Base-by-base conservation (phyloP, 129 eudicot genomes). In the Chrysanthemum lavandulifolium region DNA sequence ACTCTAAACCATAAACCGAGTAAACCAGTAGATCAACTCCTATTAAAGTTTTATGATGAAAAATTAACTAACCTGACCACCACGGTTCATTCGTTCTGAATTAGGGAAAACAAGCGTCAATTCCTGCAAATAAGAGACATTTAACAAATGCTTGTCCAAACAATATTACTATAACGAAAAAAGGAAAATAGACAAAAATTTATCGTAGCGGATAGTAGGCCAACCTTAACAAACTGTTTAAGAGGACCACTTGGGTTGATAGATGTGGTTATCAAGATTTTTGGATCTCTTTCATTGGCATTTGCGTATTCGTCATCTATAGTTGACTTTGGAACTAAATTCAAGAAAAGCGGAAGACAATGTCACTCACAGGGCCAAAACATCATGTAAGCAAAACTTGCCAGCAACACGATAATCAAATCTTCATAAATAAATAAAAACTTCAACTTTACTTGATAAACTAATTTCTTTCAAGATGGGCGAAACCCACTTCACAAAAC, bases 241-340 rank as follows among this genome's bases (percentile, higher is more conserved):
- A 94, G 86, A 65, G 99, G 94, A 77, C 90, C 96, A 84, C 99
- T 94, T 59, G 99, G 99, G 73, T 94, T 72, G 48, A 91, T 88
- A 4, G 97, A 90, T 45, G 99, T 94, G 19, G 96, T 94, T 9
- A 94, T 69, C 84, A 94, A 76, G 56, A 94, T 90, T 59, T 94
- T 94, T 61, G 99, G 99, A 81, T 94, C 94, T 73, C 83, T 80
- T 59, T 82, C 96, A 2, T 86, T 50, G 10, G 98, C 97, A 74
- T 82, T 90, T 72, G 96, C 97, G 54, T 94, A 94, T 76, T 90
- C 99, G 78, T 94, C 97, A 40, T 94, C 99, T 59, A 94, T 94
- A 48, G 80, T 78, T 65, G 96, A 90, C 80, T 73, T 87, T n/a
- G 97, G 96, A 86, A 86, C 99, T 94, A 71, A 7, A 70, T 67